Base-by-base conservation (phyloP, 768 basidiomycete species). In the Suillus sp. region DNA sequence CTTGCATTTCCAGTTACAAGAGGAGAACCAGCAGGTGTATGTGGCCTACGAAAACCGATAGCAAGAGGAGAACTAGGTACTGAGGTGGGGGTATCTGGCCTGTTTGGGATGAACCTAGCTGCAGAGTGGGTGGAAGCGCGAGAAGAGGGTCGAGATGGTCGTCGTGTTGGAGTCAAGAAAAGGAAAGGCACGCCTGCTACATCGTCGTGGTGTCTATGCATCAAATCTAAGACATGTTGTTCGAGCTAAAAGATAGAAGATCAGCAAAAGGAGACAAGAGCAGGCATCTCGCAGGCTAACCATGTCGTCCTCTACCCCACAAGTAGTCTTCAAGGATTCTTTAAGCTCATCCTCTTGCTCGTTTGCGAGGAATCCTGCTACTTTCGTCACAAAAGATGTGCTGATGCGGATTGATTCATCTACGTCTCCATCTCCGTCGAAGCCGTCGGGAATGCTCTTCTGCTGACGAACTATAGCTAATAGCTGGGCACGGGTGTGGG, bases 201-300 rank as follows among this genome's bases (percentile, higher is more conserved):
- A 79, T 93, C 89, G 82, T 96, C 95, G 65, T 87, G 83, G 75
- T 95, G 92, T 77, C 92, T 91, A 78, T 98, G 96, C 96, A 98
- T 97, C 65, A 97, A 84, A 72, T 96, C 94, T 22, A 98, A 81
- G 63, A 95, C 92, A 72, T 89, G 86, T 69, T 95, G 91, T 72
- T 97, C 95, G 65, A 94, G 79, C 90, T 93, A 68, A 6, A 58
- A 64, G 64, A 69, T 64, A 64, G 50, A 60, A 51, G 54, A 50
- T 61, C 42, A 63, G 60, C 64, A 65, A 60, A 50, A 65, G 70
- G 74, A 67, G 64, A 32, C 13, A 20, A 34, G 22, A 63, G 65
- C 55, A 51, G 68, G 59, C 60, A 48, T 61, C 57, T 64, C 51
- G 54, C 56, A 42, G 34, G 37, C 90, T 70, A 61, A 92, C 91